A percentile compares a stretch with the other conserved stretches of the same genome.
phyloP scores from a whole-genome alignment of 2,329 filamentous ascomycete genomes.

The Calonectria ilicicola region DNA sequence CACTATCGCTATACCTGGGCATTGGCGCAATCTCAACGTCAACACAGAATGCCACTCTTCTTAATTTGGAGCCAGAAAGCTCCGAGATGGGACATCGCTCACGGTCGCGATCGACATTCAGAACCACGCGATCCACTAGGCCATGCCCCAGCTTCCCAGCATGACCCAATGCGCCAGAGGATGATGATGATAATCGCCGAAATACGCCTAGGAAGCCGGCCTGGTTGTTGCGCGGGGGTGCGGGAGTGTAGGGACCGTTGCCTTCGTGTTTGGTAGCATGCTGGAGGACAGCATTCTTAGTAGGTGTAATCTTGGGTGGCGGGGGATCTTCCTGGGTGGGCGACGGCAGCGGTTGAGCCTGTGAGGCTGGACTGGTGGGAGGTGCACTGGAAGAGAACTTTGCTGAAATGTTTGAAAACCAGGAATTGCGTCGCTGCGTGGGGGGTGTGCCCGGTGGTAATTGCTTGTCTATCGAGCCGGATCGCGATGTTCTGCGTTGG shows the following conservation, averaged over 20 bases:
- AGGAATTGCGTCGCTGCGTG: conserved; percentile 77
- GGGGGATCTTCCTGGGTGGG: conserved; percentile 53
- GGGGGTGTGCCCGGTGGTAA: conserved; percentile 46
- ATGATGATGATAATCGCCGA: conserved; percentile 81
- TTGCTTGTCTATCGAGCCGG: conserved; percentile 51
- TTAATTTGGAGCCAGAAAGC: conserved; percentile 82
- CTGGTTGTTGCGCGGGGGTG: conserved; percentile 76
- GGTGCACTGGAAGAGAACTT: conserved; percentile 77
- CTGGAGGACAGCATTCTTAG: conserved; percentile 70
- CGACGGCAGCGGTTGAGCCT: conserved; percentile 44
- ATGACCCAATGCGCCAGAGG: conserved; percentile 48
- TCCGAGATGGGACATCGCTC: conserved; percentile 84
- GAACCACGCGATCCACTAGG: conserved; percentile 80
- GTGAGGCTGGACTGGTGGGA: conserved; percentile 46
- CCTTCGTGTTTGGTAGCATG: conserved; percentile 68
- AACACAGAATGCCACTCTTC: conserved; percentile 93
- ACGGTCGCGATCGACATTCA: conserved; percentile 87
- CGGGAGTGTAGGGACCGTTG: conserved; percentile 77
- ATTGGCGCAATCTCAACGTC: conserved; percentile 96
- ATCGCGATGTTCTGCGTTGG: conserved; percentile 46
- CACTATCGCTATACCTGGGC: conserved; percentile 78
- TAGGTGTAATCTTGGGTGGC: conserved; percentile 61
- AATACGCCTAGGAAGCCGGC: conserved; percentile 85
- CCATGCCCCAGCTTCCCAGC: conserved; percentile 63
- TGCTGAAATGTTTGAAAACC: conserved; percentile 93